Evolutionary conservation across 1,139 yeast species (phyloP), one percentile per base, ranked within the genome.

Genomic region (Tardiomyces digboiensis): DNA sequence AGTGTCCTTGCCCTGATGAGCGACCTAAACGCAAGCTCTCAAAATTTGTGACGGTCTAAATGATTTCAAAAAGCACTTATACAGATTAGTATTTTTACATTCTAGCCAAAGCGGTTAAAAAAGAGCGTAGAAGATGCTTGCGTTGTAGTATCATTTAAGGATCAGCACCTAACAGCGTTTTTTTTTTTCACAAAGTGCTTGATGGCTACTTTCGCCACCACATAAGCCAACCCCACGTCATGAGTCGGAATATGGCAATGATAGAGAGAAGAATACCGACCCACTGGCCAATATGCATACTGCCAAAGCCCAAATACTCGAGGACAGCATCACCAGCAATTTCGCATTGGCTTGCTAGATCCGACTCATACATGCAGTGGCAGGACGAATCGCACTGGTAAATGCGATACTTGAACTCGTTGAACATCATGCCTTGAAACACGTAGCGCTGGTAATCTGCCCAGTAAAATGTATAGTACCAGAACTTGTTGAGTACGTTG

Each of bases 371-470:
- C 66, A 66, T 60, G 50, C 71, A 67, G 36, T 64, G 64, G 45
- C 71, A 67, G 21, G 49, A 48, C 12, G 48, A 21, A 20, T 52
- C 71, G 54, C 72, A 67, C n/a, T 51, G 43, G 41, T 56, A 67
- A n/a, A 54, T 49, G 7, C 66, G 53, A 19, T 54, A 43, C 19
- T 50, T 47, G 46, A 68, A 65, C 49, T 68, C 70, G 43, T 67
- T 67, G 53, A 65, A 64, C 71, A 68, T 67, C 70, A 68, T 67
- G 13, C 71, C 71, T 46, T 67, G 70, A 54, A 67, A 67, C 12
- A 66, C 71, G 50, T 66, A 67, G 18, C 71, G 55, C 51, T 68
- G 72, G 51, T 66, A 67, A 48, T 68, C 59, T 39, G 67, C 55
- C 70, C 71, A 67, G 50, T 67, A 65, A 52, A 68, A 66, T 1